Base-by-base conservation (phyloP, 371 early-diverging fungal genomes). In the Blyttiomyces sp. region DNA sequence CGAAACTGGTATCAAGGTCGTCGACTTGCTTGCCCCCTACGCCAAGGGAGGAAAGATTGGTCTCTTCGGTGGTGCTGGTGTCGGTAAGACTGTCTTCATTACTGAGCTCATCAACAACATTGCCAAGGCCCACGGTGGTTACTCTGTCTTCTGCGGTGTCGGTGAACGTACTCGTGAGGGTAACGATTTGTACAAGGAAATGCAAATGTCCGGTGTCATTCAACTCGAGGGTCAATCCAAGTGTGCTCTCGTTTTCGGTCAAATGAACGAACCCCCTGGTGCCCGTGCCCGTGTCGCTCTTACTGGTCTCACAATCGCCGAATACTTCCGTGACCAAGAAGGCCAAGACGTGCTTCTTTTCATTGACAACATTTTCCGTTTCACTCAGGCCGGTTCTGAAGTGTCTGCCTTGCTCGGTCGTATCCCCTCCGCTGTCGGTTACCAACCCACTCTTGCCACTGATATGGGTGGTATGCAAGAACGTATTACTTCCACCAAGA, bases 241-340 rank as follows among this genome's bases (percentile, higher is more conserved):
- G 88, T 91, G 92, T 66, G 94, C 95, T 32, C 86, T 94, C 54
- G 96, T 96, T 64, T 96, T 91, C 84, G 97, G 97, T 67, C 95
- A 96, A 84, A 96, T 96, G 97, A 96, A 96, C 92, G 97, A 96
- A 83, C 96, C 97, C 80, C 97, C 97, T 66, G 97, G 97, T 80
- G 97, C 97, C 71, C 94, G 97, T 91, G 97, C 97, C 68, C 94
- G 97, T 91, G 97, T 96, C 57, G 97, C 97, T 57, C 80, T 96
- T 74, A 96, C 97, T 59, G 97, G 97, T 72, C 80, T 96, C 73
- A 96, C 97, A 73, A 88, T 96, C 68, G 97, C 97, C 71, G 97
- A 96, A 83, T 95, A 96, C 85, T 96, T 96, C 93, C 94, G 97
- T 90, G 97, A 96, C 79, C 88, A 91, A 70, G 97, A 96, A 81